Conservation (phyloP, 2,329 filamentous ascomycete species). For the Pseudogymnoascus sp. region DNA sequence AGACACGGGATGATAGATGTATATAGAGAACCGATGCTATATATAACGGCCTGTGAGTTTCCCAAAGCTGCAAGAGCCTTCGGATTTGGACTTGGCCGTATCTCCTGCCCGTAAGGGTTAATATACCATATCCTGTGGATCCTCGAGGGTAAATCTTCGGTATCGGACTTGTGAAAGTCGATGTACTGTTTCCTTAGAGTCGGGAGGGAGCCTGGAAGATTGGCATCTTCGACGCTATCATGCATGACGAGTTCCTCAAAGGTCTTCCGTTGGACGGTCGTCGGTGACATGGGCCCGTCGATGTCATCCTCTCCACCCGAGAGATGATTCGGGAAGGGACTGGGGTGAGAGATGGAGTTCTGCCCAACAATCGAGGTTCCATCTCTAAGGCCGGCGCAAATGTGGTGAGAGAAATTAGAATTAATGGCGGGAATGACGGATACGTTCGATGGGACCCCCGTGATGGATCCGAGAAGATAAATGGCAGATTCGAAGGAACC, state of each 20-base stretch:
- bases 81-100: slow-evolving; percentile 74
- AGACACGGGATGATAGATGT: slow-evolving; percentile 81
- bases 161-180: slow-evolving; percentile 66
- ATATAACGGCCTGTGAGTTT: slow-evolving; percentile 64
- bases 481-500: slow-evolving; percentile 90
- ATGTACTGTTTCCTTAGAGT: slow-evolving; percentile 76
- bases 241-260: slow-evolving; percentile 43
- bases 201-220: slow-evolving; percentile 72
- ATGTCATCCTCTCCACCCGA: slow-evolving; percentile 12
- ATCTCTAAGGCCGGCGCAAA: slow-evolving; percentile 72
- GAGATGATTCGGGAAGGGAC: slow-evolving; percentile 13
- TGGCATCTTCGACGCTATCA: slow-evolving; percentile 69
- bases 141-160: slow-evolving; percentile 67
- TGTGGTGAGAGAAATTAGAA: slow-evolving; percentile 92
- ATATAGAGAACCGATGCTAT: slow-evolving; percentile 90
- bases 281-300: slow-evolving; percentile 14
- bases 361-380: slow-evolving; percentile 79
- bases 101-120: slow-evolving; percentile 97
- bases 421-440: slow-evolving; percentile 85
- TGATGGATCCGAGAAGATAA: slow-evolving; percentile 80
- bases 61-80: slow-evolving; percentile 65
- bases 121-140: slow-evolving; percentile 93
- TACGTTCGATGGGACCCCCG: slow-evolving; percentile 69
- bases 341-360: slow-evolving; percentile 82
- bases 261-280: slow-evolving; percentile 10